Evolutionary conservation across 176 grass and related monocot species (phyloP), one percentile per base, ranked within the genome.

Genomic region (Triticum urartu): DNA sequence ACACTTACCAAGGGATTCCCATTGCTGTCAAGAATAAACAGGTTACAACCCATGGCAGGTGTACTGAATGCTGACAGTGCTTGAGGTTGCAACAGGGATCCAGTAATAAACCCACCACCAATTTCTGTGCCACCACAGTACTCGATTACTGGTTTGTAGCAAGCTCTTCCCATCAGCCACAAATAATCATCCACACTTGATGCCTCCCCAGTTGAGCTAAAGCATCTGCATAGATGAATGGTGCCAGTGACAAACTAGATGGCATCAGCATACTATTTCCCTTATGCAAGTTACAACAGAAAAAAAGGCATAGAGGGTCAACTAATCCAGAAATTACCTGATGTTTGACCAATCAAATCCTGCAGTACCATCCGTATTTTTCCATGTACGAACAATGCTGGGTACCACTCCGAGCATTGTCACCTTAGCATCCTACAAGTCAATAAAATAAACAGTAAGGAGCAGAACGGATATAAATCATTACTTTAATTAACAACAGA

Each of bases 381-480:
- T 98, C 97, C 97, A 98, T 63, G 92, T 90, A 25, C 97, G 91
- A 58, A 89, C 97, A 78, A 98, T 95, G 79, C 94, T 98, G 50
- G 97, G 97, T 86, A 98, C 94, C 26, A 98, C 75, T 79, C 97
- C 97, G 83, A 98, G 97, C 97, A 98, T 98, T 79, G 97, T 94
- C 72, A 98, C 94, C 79, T 92, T 98, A 74, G 94, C 88, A 90
- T 98, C 97, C 97, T 98, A 71, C 18, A 90, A 79, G 25, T 81
- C 56, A 81, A 32, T 69, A 77, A 56, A 32, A 64, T 79, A 47
- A 40, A 40, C 39, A 40, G 7, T 40, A 9, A 40, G 39, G 39
- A 40, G 1, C 39, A 40, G 39, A 40, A 40, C 1, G 39, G 39
- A 40, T 40, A 2, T 40, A 40, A 40, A 40, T 40, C 39, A 86